Evolutionary conservation across 768 basidiomycete genomes (phyloP).

Genomic region (Phylloporus scabripes): DNA sequence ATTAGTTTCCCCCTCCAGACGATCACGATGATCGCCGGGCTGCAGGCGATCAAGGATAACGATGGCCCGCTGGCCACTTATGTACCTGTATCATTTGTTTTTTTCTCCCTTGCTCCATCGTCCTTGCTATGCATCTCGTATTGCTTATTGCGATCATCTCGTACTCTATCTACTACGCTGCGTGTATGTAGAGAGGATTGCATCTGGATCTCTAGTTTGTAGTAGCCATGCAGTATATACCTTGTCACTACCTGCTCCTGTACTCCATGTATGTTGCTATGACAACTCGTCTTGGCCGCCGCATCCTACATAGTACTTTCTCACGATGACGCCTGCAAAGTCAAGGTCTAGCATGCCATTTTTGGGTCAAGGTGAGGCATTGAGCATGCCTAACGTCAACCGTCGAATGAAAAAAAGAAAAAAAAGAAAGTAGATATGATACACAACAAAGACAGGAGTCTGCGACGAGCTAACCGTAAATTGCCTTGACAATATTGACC

Average conservation of each 20-base stretch:
- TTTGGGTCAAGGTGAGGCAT: no score
- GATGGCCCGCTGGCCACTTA: background rate
- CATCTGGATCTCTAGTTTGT: background rate
- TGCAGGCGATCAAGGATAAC: background rate
- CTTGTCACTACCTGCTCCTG: background rate
- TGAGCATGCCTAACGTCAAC: background rate
- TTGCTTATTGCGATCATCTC: background rate
- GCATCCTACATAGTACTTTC: no score
- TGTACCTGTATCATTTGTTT: background rate
- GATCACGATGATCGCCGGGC: background rate
- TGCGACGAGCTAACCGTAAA: background rate
- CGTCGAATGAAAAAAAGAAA: background rate
- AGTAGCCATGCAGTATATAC: background rate
- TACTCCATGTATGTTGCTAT: no score
- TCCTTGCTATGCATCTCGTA: background rate
- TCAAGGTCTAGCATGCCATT: no score
- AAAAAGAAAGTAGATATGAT: constrained; percentile 3
- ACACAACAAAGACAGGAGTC: constrained; percentile 1
- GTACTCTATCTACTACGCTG: constrained; percentile 2
- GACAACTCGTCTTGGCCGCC: no score
- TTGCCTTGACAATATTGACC: background rate
- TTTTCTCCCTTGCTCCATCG: background rate
- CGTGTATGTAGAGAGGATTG: background rate
- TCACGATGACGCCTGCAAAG: no score
- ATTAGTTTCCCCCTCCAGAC: background rate